Percentiles rank a stretch among this genome's conserved stretches.
phyloP scores from a whole-genome alignment of 2,329 filamentous ascomycete species.

The Epichloe gansuensis region DNA sequence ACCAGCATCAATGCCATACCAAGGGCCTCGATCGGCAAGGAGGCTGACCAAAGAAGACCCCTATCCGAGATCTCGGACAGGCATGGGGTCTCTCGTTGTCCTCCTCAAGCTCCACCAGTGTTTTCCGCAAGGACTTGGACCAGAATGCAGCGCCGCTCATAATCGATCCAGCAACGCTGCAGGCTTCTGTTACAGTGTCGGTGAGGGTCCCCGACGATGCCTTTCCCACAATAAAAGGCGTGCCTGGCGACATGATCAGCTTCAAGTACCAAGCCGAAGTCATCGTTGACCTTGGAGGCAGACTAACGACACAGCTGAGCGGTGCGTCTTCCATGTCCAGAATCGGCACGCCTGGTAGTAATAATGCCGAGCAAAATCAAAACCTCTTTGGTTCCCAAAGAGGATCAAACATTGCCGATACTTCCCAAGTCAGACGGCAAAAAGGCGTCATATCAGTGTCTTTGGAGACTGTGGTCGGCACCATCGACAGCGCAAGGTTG shows the following conservation, averaged over 20 bases:
- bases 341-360: conserved; percentile 22
- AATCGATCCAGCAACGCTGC: conserved; percentile 68
- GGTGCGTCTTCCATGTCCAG: conserved; percentile 42
- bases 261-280: conserved; percentile 94
- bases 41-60: conserved; percentile 68
- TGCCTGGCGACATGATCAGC: conserved; percentile 86
- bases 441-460: conserved; percentile 83
- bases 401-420: conserved; percentile 66
- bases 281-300: conserved; percentile 82
- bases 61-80: conserved; percentile 78
- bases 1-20: conserved; percentile 35
- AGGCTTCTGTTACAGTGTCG: conserved; percentile 67
- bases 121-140: conserved; percentile 90
- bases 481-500: conserved; percentile 53
- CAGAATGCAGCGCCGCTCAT: conserved; percentile 83
- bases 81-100: conserved; percentile 82
- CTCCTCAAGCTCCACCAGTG: conserved; percentile 73
- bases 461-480: conserved; percentile 82
- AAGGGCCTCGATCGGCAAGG: conserved; percentile 47
- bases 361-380: conserved; percentile 14
- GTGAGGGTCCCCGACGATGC: conserved; percentile 80
- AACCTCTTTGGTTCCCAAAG: conserved; percentile 20
- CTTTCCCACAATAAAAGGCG: conserved; percentile 81
- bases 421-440: conserved; percentile 71
- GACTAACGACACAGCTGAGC: conserved; percentile 61